A percentile compares a stretch with the other conserved stretches of the same genome.
phyloP scores from a whole-genome alignment of 179 eudicot genomes.

The Silene noctiflora region DNA sequence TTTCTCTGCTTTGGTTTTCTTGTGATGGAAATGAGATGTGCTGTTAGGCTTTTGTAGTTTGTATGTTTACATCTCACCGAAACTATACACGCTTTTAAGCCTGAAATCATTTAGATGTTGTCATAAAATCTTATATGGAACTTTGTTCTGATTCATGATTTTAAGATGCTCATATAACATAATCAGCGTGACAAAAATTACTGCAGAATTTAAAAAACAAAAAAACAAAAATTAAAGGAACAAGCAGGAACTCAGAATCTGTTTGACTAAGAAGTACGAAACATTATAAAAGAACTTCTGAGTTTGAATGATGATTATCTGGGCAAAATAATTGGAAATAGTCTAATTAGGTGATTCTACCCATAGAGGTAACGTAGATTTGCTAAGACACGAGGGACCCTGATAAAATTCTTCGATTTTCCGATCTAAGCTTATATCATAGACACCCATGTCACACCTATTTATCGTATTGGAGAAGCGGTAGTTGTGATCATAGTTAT shows the following conservation, averaged over 20 bases:
- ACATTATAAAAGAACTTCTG: no score
- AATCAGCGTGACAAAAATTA: no score
- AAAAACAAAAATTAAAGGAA: no score
- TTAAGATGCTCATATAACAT: no score
- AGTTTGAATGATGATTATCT: no score
- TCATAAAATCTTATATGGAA: not conserved
- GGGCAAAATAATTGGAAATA: no score
- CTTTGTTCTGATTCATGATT: not conserved
- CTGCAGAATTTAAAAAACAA: no score
- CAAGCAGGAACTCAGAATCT: no score
- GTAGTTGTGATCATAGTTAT: not conserved
- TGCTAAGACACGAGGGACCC: slow-evolving; percentile 7
- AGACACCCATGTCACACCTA: slow-evolving; percentile 3
- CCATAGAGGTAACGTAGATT: slow-evolving; percentile 1
- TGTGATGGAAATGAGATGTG: slow-evolving; percentile 1
- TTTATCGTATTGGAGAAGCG: not conserved
- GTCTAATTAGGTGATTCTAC: not conserved
- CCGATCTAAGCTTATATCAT: slow-evolving; percentile 4
- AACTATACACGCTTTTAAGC: not conserved
- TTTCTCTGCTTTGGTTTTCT: not conserved
- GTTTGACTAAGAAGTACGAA: no score
- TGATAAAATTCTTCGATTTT: not conserved
- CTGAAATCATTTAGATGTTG: not conserved
- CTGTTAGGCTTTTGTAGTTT: not conserved
- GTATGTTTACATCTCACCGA: not conserved